Conservation (phyloP, 2,329 filamentous ascomycete species). For the Aspergillus floridensis region DNA sequence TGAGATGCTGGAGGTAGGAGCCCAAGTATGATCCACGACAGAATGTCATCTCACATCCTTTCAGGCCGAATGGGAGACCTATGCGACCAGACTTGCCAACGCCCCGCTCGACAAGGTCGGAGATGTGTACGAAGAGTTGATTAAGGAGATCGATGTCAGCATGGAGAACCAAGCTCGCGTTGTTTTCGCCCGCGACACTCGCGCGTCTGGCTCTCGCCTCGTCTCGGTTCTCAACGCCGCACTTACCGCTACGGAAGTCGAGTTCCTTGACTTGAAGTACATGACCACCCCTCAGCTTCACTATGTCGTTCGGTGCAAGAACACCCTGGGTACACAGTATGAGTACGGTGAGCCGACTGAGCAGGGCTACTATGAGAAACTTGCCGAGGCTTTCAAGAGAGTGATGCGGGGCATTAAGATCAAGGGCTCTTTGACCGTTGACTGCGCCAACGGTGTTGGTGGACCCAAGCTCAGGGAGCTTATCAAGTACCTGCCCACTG, state of each 20-base stretch:
- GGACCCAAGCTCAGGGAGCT: constrained; percentile 86
- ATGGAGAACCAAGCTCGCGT: constrained; percentile 70
- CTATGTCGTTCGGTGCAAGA: constrained; percentile 91
- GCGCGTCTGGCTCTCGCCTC: constrained; percentile 83
- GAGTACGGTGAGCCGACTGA: constrained; percentile 88
- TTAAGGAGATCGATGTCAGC: constrained; percentile 73
- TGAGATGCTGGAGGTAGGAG: constrained; percentile 84
- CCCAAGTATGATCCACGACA: not conserved
- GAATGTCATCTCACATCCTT: constrained; percentile 21
- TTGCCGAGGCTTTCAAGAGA: constrained; percentile 76
- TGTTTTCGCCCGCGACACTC: constrained; percentile 87
- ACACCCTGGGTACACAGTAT: constrained; percentile 82
- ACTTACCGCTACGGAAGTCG: constrained; percentile 70
- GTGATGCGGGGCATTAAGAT: constrained; percentile 76
- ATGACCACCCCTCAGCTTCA: constrained; percentile 97
- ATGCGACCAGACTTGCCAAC: constrained; percentile 88
- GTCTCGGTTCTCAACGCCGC: constrained; percentile 76
- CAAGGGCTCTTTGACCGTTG: constrained; percentile 73
- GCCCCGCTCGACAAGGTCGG: constrained; percentile 71
- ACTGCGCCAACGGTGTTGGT: constrained; percentile 95
- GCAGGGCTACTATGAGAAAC: constrained; percentile 91
- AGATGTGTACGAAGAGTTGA: constrained; percentile 72
- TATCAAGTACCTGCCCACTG: constrained; percentile 73
- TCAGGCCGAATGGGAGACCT: constrained; percentile 78
- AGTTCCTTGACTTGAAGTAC: constrained; percentile 81